A percentile compares a stretch with the other conserved stretches of the same genome.
Evolutionary conservation across 139 green algal species (phyloP).

Genomic region (Raphidocelis subcapitata): DNA sequence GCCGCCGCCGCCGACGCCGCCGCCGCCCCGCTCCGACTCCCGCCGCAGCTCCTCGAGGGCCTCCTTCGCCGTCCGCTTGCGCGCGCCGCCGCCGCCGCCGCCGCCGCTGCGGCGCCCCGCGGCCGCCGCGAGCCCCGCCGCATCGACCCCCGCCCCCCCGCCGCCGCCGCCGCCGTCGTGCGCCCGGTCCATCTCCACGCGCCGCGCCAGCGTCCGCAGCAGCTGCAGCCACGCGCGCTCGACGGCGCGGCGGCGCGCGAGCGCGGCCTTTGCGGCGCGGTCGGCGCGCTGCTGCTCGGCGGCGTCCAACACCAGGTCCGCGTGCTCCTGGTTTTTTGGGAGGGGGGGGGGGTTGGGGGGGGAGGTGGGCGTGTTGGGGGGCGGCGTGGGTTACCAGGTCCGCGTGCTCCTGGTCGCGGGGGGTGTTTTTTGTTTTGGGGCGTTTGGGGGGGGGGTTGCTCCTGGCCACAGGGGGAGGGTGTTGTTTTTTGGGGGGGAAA

Average conservation of each 20-base stretch:
- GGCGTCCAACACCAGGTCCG: slow-evolving; percentile 41
- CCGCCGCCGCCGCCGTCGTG: background rate
- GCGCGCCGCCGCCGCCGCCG: background rate
- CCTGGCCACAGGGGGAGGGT: too few species aligned
- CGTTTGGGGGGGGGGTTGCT: too few species aligned
- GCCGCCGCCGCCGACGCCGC: background rate
- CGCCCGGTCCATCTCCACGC: slow-evolving; percentile 21
- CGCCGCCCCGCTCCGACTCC: too few species aligned
- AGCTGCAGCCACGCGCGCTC: slow-evolving; percentile 53
- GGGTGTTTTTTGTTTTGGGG: too few species aligned
- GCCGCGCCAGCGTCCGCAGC: slow-evolving; percentile 32
- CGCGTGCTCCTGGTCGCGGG: background rate
- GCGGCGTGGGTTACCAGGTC: background rate
- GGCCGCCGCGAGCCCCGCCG: background rate
- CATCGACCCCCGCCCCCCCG: background rate
- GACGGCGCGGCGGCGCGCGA: slow-evolving; percentile 31
- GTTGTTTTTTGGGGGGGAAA: too few species aligned
- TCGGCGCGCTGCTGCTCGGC: slow-evolving; percentile 43
- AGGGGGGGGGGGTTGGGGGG: background rate
- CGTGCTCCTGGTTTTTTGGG: slow-evolving; percentile 42
- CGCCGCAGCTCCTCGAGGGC: too few species aligned
- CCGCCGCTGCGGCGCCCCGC: background rate
- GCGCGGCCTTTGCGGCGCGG: slow-evolving; percentile 25
- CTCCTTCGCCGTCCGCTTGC: background rate
- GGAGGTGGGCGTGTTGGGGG: background rate